Conservation (phyloP, 208 protist species). For the Trypanosoma theileri region DNA sequence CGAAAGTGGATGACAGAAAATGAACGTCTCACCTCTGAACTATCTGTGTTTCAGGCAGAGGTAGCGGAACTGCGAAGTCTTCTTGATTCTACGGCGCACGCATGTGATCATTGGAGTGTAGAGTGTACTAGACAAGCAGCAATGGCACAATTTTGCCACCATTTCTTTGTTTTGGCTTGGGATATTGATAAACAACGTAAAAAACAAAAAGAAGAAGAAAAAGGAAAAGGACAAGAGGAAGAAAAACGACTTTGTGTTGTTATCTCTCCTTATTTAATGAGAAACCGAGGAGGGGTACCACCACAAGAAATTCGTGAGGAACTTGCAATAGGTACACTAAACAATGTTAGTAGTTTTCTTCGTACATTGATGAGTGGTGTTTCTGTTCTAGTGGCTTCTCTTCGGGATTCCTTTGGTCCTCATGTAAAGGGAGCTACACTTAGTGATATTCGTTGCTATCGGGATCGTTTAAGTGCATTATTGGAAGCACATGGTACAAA, state of each 20-base stretch:
- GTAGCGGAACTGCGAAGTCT: slow-evolving; percentile 43
- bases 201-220: slow-evolving; percentile 1
- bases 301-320: slow-evolving; percentile 22
- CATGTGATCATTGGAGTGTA: slow-evolving; percentile 48
- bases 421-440: slow-evolving; percentile 42
- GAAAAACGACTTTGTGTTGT: slow-evolving; percentile 1
- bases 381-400: slow-evolving; percentile 52
- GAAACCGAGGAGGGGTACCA: slow-evolving; percentile 1
- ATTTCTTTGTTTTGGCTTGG: slow-evolving; percentile 38
- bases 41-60: slow-evolving; percentile 30
- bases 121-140: slow-evolving; percentile 41
- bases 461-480: slow-evolving; percentile 53
- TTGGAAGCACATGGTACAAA: slow-evolving; percentile 44
- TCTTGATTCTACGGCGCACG: slow-evolving; percentile 32
- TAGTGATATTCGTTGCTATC: slow-evolving; percentile 49
- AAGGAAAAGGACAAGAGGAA: slow-evolving; percentile 7
- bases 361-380: slow-evolving; percentile 53
- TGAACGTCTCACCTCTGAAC: slow-evolving; percentile 16
- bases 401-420: slow-evolving; percentile 51
- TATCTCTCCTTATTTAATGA: slow-evolving; percentile 6
- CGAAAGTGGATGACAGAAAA: slow-evolving; percentile 19
- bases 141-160: slow-evolving; percentile 62
- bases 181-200: background rate
- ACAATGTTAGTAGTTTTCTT: slow-evolving; percentile 24
- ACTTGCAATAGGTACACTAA: slow-evolving; percentile 23